Evolutionary conservation across 139 green algal genomes (phyloP).

Genomic region (Picochlorum sp.): DNA sequence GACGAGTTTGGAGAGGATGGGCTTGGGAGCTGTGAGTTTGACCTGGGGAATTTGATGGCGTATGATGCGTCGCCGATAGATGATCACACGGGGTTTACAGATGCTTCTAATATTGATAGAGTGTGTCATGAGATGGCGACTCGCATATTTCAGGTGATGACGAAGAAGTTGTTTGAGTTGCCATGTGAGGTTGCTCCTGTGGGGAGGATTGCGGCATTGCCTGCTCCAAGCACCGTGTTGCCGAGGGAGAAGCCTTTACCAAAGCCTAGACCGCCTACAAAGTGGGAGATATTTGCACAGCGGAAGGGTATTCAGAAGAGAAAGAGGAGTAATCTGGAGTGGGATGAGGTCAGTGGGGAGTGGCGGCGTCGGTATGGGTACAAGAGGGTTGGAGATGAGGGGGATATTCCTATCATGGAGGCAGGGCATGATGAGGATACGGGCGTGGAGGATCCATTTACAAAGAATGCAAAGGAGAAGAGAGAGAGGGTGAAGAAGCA

Average conservation of each 20-base stretch:
- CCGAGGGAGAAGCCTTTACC: conserved; percentile 78
- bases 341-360: conserved; percentile 69
- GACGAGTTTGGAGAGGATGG: conserved; percentile 41
- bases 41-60: conserved; percentile 76
- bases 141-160: conserved; percentile 60
- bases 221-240: conserved; percentile 53
- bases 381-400: conserved; percentile 70
- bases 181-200: conserved; percentile 48
- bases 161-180: conserved; percentile 61
- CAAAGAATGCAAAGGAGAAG: conserved; percentile 54
- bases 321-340: conserved; percentile 84
- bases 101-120: conserved; percentile 18
- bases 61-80: conserved; percentile 63
- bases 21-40: conserved; percentile 61
- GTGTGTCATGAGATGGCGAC: conserved; percentile 42
- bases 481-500: conserved; percentile 67
- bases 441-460: conserved; percentile 78
- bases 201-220: conserved; percentile 66
- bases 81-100: not conserved
- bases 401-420: conserved; percentile 82
- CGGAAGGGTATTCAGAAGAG: conserved; percentile 85
- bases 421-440: conserved; percentile 64
- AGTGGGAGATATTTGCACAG: conserved; percentile 91
- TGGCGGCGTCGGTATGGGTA: conserved; percentile 82
- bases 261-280: conserved; percentile 68